Conservation (phyloP, 495 filamentous ascomycete species). For the Penicillium coprophilum region DNA sequence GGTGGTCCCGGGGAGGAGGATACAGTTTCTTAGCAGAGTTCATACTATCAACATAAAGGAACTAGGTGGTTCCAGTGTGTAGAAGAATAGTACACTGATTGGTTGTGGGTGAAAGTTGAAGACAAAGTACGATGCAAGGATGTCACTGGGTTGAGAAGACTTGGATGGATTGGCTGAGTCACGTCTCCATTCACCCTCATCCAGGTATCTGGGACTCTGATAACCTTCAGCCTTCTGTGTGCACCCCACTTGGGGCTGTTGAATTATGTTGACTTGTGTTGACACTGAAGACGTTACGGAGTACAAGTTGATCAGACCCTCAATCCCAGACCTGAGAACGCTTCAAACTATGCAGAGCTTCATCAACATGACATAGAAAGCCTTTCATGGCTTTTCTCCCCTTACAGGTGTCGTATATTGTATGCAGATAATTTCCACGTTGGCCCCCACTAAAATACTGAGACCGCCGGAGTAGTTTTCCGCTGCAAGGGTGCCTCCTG, state of each 20-base stretch:
- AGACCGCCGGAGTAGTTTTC: not conserved
- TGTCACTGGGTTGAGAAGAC: constrained; percentile 5
- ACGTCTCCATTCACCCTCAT: constrained; percentile 12
- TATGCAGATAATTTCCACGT: constrained; percentile 23
- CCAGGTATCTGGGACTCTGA: constrained; percentile 28
- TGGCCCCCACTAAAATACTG: constrained; percentile 1
- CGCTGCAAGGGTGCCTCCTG: constrained; percentile 19
- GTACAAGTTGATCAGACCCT: too few species aligned
- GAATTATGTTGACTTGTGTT: too few species aligned
- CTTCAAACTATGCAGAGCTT: not conserved
- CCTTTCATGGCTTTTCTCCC: constrained; percentile 2
- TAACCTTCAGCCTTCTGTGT: not conserved
- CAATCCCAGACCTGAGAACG: not conserved
- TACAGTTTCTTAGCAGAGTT: constrained; percentile 21
- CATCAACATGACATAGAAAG: constrained; percentile 4
- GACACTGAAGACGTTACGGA: too few species aligned
- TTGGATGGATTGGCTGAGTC: constrained; percentile 5
- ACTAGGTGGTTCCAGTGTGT: constrained; percentile 2
- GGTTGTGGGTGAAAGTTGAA: constrained; percentile 15
- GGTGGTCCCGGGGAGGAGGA: constrained; percentile 23
- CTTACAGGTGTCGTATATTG: not conserved
- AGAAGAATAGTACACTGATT: constrained; percentile 15
- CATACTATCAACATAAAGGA: constrained; percentile 9
- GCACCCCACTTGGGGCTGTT: not conserved
- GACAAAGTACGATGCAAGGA: constrained; percentile 23